A percentile compares a stretch with the other conserved stretches of the same genome.
These are phyloP conservation scores for Echium plantagineum DNA, from an alignment of 257 asterid genomes.

Conservation along the genomic window DNA sequence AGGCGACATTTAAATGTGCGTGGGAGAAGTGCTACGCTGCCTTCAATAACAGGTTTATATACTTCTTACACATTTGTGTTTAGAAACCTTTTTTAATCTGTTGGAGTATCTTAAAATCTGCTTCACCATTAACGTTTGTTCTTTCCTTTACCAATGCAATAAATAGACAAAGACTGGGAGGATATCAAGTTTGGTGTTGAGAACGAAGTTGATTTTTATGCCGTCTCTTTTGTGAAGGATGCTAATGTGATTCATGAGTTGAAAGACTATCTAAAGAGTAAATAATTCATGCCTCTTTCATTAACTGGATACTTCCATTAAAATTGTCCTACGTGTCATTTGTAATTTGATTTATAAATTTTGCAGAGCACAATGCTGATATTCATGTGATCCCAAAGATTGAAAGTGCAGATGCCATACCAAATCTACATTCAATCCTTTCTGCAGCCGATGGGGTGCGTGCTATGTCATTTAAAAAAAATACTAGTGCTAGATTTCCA, in stretches of 20 bases:
- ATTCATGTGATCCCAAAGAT: slow-evolving; percentile 81
- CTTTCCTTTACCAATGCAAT: slow-evolving; percentile 11
- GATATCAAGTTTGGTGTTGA: slow-evolving; percentile 97
- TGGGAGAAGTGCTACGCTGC: slow-evolving; percentile 93
- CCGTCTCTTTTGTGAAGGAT: slow-evolving; percentile 97
- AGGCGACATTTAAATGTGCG: slow-evolving; percentile 95
- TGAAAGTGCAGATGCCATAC: slow-evolving; percentile 97
- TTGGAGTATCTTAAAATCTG: slow-evolving; percentile 7
- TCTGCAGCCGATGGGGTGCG: slow-evolving; percentile 91
- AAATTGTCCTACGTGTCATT: slow-evolving; percentile 2
- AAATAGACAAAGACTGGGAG: slow-evolving; percentile 94
- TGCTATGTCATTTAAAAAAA: neutral
- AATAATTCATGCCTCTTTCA: slow-evolving; percentile 12
- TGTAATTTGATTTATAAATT: slow-evolving; percentile 9
- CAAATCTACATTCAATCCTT: slow-evolving; percentile 80
- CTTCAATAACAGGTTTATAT: slow-evolving; percentile 83
- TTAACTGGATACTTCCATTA: slow-evolving; percentile 2
- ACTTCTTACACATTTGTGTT: neutral
- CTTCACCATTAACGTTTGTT: neutral
- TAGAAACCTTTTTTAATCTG: slow-evolving; percentile 4
- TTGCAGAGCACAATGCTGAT: slow-evolving; percentile 73
- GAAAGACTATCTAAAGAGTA: slow-evolving; percentile 78
- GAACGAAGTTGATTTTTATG: slow-evolving; percentile 90
- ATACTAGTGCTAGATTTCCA: neutral
- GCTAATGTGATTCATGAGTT: slow-evolving; percentile 84